Conservation (phyloP, 2,329 filamentous ascomycete species). For the Pestalotiopsis fici region DNA sequence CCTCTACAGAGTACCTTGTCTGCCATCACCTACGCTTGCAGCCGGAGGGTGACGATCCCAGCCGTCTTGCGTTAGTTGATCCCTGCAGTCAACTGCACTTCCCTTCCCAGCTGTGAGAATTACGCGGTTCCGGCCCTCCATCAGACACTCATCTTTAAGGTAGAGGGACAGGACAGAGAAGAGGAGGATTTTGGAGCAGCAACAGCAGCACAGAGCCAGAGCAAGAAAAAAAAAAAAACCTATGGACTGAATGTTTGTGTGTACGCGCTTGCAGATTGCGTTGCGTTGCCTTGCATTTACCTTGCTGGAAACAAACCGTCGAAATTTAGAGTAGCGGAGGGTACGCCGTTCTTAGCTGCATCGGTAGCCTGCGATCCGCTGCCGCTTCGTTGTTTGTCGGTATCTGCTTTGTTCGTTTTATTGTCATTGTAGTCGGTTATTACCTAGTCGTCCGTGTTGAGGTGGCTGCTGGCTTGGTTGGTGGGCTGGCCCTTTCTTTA, state of each 20-base stretch:
- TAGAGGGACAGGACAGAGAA: background rate
- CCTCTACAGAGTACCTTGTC: background rate
- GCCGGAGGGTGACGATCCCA: conserved; percentile 5
- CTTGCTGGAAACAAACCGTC: background rate
- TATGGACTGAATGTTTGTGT: background rate
- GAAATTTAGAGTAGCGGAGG: background rate
- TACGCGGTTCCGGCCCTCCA: conserved; percentile 7
- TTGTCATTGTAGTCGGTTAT: background rate
- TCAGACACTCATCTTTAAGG: background rate
- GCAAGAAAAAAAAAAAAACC: background rate
- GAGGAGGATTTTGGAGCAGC: background rate
- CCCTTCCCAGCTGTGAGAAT: background rate
- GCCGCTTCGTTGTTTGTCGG: background rate
- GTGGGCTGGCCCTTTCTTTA: background rate
- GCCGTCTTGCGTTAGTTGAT: conserved; percentile 6
- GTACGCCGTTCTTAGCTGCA: background rate
- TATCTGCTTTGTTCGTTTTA: background rate
- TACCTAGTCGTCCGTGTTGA: background rate
- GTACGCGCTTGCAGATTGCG: background rate
- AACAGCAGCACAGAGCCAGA: background rate
- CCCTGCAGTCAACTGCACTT: conserved; percentile 8
- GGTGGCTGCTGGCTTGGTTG: no score
- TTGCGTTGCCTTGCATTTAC: background rate
- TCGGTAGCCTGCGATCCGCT: background rate
- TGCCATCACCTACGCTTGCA: background rate